Evolutionary conservation across 2,329 filamentous ascomycete genomes (phyloP).

Genomic region (Stylonectria norvegica): DNA sequence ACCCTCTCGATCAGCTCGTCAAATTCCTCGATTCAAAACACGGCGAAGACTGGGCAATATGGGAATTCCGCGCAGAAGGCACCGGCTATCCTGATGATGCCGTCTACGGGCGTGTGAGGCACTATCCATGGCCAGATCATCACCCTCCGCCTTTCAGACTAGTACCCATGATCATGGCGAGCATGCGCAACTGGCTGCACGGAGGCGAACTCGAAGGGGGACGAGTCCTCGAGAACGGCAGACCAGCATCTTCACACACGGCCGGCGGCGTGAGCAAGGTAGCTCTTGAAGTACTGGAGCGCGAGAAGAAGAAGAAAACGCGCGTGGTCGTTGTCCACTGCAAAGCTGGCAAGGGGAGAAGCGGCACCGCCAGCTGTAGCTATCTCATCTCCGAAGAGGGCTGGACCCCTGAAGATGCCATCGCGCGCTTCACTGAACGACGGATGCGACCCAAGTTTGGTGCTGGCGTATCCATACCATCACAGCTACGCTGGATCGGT

Average conservation of each 20-base stretch:
- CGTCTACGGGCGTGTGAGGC: conserved; percentile 79
- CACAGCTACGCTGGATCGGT: conserved; percentile 79
- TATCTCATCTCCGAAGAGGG: conserved; percentile 86
- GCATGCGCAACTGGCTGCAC: conserved; percentile 85
- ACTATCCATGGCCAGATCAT: conserved; percentile 96
- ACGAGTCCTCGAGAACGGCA: conserved; percentile 11
- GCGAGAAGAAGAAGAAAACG: conserved; percentile 35
- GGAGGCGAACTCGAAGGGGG: conserved; percentile 42
- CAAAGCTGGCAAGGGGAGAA: conserved; percentile 93
- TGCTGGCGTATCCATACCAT: conserved; percentile 86
- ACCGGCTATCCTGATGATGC: conserved; percentile 91
- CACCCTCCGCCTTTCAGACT: conserved; percentile 91
- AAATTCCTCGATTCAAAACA: conserved; percentile 85
- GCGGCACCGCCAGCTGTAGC: conserved; percentile 81
- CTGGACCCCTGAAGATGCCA: conserved; percentile 52
- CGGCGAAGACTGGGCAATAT: conserved; percentile 83
- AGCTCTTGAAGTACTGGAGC: conserved; percentile 23
- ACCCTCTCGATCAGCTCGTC: conserved; percentile 83
- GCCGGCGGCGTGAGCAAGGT: conserved; percentile 2
- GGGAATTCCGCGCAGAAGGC: conserved; percentile 96
- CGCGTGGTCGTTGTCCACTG: conserved; percentile 91
- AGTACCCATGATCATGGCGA: conserved; percentile 83
- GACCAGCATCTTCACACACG: conserved; percentile 11
- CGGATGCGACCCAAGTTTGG: conserved; percentile 90
- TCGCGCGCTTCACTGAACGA: conserved; percentile 66